phyloP scores from a whole-genome alignment of 352 stramenopile species.

The Phytophthora macrochlamydospora region DNA sequence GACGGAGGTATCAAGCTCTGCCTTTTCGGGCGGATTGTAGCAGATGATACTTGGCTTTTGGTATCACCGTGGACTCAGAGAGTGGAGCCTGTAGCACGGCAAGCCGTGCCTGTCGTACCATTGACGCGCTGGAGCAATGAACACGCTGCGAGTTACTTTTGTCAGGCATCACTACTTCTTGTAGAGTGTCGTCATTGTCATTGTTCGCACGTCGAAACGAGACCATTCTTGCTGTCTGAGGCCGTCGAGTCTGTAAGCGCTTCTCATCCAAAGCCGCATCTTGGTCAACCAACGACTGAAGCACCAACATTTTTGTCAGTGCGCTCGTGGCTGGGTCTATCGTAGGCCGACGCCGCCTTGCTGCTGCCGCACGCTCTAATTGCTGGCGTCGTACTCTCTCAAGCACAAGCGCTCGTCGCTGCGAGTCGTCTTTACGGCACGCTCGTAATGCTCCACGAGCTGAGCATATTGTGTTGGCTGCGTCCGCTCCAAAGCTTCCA shows the following conservation, averaged over 20 bases:
- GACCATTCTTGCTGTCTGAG: conserved; percentile 15
- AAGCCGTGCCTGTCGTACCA: conserved; percentile 54
- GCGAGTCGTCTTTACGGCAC: conserved; percentile 39
- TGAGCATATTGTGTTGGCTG: conserved; percentile 52
- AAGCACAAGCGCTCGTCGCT: conserved; percentile 40
- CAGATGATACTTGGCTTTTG: neutral
- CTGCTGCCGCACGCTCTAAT: conserved; percentile 29
- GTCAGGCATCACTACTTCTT: neutral
- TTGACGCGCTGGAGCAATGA: conserved; percentile 48
- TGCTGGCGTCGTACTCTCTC: conserved; percentile 29
- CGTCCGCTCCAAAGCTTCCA: conserved; percentile 51
- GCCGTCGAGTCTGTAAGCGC: conserved; percentile 1
- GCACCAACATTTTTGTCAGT: conserved; percentile 24
- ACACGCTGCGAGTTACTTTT: conserved; percentile 7
- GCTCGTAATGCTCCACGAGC: conserved; percentile 46
- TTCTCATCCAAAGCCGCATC: conserved; percentile 23
- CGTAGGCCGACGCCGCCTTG: conserved; percentile 42
- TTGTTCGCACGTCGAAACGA: neutral
- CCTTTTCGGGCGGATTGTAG: neutral
- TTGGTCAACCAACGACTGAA: conserved; percentile 37
- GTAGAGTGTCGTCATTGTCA: neutral
- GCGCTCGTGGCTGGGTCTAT: conserved; percentile 33
- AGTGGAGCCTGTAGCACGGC: conserved; percentile 40
- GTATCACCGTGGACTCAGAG: neutral
- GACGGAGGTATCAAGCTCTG: neutral